Evolutionary conservation across 495 filamentous ascomycete genomes (phyloP), one percentile per base, ranked within the genome.

Genomic region (Talaromyces wortmannii): DNA sequence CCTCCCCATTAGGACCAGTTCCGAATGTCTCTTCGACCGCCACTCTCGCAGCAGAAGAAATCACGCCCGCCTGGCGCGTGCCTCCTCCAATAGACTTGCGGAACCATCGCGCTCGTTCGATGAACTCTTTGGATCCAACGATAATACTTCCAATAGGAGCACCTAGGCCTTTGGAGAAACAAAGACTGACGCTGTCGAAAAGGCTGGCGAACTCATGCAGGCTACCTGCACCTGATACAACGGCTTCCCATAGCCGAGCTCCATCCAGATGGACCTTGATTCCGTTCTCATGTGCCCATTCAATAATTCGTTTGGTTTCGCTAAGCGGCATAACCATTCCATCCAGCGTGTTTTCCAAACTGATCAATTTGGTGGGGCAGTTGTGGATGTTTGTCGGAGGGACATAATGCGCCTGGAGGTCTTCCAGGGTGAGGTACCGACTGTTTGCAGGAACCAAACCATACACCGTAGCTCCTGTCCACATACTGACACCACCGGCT

Each of bases 141-240:
- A 96, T 70, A 48, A 95, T 83, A 53, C 83, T 88, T 1, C 92
- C 92, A 48, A 95, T 84, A 0, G 92, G 92, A 0, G 92, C 92
- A 0, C 92, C 92, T 0, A 97, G 75, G 0, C 90, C 89, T 70
- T 97, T 97, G 29, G 83, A 87, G 63, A 97, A 92, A 67, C 91
- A 96, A 10, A 96, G 74, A 53, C 78, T 87, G 1, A 94, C 75
- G 48, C 84, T 91, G 61, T 97, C 92, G 59, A 94, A 90, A 50
- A 84, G 77, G 15, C 66, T 76, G 8, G 85, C 75, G 59, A 84
- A 96, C 3, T 91, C 89, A 4, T 77, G 55, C 30, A 97, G 65
- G 40, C 69, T 78, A 4, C 83, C 80, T 3, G 81, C 82, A 1
- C 79, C 78, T 0, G 84, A 74, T 0, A 77, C 79, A 4, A 82